A percentile compares a stretch with the other conserved stretches of the same genome.
These are phyloP conservation scores for Tolypocladium capitatum DNA, from an alignment of 2,329 filamentous ascomycete species.

Conservation along the genomic window DNA sequence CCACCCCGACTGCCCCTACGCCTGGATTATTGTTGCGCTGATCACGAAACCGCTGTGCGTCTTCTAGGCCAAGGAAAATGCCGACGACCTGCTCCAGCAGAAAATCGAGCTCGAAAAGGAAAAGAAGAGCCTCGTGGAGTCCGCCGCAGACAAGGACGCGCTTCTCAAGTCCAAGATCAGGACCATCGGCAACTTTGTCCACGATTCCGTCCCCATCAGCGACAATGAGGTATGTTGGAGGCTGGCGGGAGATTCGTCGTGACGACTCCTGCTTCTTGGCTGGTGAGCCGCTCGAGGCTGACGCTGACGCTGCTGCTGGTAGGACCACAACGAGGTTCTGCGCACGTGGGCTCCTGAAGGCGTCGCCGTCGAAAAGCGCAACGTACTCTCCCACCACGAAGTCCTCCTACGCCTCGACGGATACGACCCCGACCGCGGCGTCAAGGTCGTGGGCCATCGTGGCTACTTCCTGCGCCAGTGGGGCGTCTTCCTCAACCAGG, in stretches of 20 bases:
- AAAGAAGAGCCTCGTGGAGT: conserved; percentile 66
- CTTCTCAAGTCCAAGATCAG: conserved; percentile 66
- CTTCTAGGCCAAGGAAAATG: conserved; percentile 69
- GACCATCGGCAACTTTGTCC: conserved; percentile 60
- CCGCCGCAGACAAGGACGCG: conserved; percentile 61
- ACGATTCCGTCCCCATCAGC: conserved; percentile 72
- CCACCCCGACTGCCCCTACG: not conserved
- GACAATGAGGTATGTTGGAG: conserved; percentile 53
- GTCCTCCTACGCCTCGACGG: conserved; percentile 79
- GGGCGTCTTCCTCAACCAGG: conserved; percentile 84
- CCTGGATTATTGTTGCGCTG: not conserved
- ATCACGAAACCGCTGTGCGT: not conserved
- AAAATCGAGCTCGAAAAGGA: conserved; percentile 68
- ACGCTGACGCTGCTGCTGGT: not conserved
- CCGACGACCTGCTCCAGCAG: conserved; percentile 62
- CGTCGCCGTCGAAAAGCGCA: conserved; percentile 58
- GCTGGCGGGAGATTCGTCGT: not conserved
- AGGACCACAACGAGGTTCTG: conserved; percentile 68
- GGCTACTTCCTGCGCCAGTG: conserved; percentile 87
- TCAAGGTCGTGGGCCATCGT: conserved; percentile 87
- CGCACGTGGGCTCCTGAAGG: conserved; percentile 72
- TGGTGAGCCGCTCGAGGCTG: not conserved
- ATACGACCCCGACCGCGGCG: conserved; percentile 83
- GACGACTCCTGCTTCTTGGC: not conserved
- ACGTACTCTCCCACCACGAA: conserved; percentile 83